Base-by-base conservation (phyloP, 306 rosid species). In the Glycine latifolia region DNA sequence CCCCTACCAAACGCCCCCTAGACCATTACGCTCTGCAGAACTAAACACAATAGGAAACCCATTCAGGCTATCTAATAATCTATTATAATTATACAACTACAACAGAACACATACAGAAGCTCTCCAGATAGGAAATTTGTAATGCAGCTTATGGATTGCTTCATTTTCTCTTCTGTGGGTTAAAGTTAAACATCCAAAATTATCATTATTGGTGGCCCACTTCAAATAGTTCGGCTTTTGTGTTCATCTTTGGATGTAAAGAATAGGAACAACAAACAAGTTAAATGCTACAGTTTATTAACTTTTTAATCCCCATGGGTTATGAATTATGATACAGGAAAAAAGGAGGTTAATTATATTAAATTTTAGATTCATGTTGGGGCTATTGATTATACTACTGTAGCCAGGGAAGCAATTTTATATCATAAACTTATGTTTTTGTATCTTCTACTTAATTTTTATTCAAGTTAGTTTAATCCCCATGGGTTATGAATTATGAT, bases 151-250 rank as follows among this genome's bases (percentile, higher is more conserved):
- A 35, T 35, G 35, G 35, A 35, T 63, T 60, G 41, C 14, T 20
- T 26, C 67, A 60, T 26, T 61, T 61, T 61, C 39, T 10, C 67
- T 9, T 10, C 17, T 35, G 2, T 5, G 10, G 16, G 20, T 20
- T 20, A 20, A 20, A 20, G 47, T 63, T 33, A 6, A 35, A 63
- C 69, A 33, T 33, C 4, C 10, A 35, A 63, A 63, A 35, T 35
- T 63, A 35, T 63, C 17, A 35, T 63, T 63, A 35, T 41, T 41
- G 31, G 50, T 13, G 49, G 37, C 17, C 47, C 47, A 63, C 15
- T 63, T 63, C 50, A 66, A 66, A 66, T 37, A 39, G 31, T n/a
- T 66, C 20, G 50, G 71, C 20, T 20, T 20, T 65, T 16, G 71
- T 35, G 49, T 65, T 33, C 6, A 12, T 65, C 31, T 66, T 35